Evolutionary conservation across 768 basidiomycete genomes (phyloP).

Genomic region (Termitomyces sp.): DNA sequence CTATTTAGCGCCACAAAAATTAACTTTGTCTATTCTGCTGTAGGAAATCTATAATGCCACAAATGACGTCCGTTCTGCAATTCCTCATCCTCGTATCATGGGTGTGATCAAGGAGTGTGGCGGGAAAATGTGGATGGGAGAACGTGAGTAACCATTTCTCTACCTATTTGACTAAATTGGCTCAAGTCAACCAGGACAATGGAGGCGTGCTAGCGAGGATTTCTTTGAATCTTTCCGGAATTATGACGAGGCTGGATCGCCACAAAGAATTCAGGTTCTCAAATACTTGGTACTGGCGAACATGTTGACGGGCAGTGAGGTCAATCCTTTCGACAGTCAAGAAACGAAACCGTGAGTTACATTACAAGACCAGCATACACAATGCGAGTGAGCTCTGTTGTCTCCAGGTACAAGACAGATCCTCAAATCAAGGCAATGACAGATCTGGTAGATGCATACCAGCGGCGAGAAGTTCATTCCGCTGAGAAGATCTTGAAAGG

Average conservation of each 20-base stretch:
- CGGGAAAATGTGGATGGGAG: slow-evolving; percentile 99
- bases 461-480: slow-evolving; percentile 92
- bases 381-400: neutral
- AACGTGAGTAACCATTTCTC: slow-evolving; percentile 58
- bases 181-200: slow-evolving; percentile 61
- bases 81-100: slow-evolving; percentile 98
- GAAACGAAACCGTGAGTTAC: slow-evolving; percentile 90
- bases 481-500: slow-evolving; percentile 95
- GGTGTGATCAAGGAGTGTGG: slow-evolving; percentile 99
- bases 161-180: neutral
- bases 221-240: slow-evolving; percentile 99
- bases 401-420: slow-evolving; percentile 83
- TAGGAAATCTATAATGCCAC: slow-evolving; percentile 98
- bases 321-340: slow-evolving; percentile 99
- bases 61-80: slow-evolving; percentile 88
- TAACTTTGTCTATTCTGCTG: neutral
- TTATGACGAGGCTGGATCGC: slow-evolving; percentile 96
- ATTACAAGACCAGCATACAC: neutral
- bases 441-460: slow-evolving; percentile 93
- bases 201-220: slow-evolving; percentile 95
- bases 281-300: slow-evolving; percentile 98
- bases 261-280: slow-evolving; percentile 94
- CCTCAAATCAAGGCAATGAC: slow-evolving; percentile 99
- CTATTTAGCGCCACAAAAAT: neutral
- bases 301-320: slow-evolving; percentile 97